These are phyloP conservation scores for Wallacemonas rigidus DNA, from an alignment of 208 protist genomes.

Conservation along the genomic window DNA sequence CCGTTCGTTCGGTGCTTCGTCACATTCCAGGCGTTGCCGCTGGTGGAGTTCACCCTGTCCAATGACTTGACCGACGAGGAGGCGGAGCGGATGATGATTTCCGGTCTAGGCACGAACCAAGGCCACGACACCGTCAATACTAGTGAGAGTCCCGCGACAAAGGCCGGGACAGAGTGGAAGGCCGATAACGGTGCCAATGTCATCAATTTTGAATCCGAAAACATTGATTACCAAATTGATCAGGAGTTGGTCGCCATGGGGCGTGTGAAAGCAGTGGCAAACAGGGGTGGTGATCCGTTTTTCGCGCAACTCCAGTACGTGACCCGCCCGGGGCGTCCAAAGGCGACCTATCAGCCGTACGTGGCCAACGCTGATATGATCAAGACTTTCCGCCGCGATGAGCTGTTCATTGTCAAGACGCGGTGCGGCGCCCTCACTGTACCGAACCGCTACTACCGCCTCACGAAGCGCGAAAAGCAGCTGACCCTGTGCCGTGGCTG, in stretches of 20 bases:
- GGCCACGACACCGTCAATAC: conserved; percentile 5
- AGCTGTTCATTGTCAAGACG: conserved; percentile 86
- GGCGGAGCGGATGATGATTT: conserved; percentile 79
- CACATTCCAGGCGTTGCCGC: conserved; percentile 91
- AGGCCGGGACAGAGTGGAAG: conserved; percentile 56
- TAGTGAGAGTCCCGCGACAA: neutral
- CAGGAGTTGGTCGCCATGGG: conserved; percentile 84
- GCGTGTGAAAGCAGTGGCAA: conserved; percentile 54
- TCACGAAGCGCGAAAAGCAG: conserved; percentile 75
- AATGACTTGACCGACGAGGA: conserved; percentile 89
- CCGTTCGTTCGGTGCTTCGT: conserved; percentile 93
- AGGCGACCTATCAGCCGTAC: conserved; percentile 84
- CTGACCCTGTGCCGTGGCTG: conserved; percentile 90
- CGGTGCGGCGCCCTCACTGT: conserved; percentile 63
- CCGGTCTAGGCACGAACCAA: conserved; percentile 43
- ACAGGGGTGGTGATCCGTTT: conserved; percentile 85
- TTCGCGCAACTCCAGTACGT: conserved; percentile 87
- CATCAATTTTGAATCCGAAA: conserved; percentile 88
- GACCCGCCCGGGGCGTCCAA: conserved; percentile 61
- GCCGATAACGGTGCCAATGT: conserved; percentile 74
- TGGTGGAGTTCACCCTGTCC: conserved; percentile 93
- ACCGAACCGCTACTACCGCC: conserved; percentile 89
- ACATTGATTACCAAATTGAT: conserved; percentile 88
- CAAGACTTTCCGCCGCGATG: conserved; percentile 79
- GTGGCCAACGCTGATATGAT: conserved; percentile 79